These are phyloP conservation scores for Calocybe cyanea DNA, from an alignment of 768 basidiomycete species.

Conservation along the genomic window DNA sequence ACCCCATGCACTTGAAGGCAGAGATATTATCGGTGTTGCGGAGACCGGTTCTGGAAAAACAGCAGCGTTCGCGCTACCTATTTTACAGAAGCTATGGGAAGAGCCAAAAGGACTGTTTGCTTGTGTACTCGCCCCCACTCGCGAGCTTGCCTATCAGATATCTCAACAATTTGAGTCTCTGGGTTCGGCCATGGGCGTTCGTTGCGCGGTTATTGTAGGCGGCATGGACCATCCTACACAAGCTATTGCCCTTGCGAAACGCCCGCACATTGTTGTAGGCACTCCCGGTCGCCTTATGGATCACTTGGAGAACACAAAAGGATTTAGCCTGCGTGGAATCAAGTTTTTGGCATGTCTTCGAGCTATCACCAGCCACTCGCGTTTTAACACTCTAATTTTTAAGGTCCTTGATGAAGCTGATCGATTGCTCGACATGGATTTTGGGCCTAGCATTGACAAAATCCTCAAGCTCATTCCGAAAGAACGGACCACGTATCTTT, in stretches of 20 bases:
- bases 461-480: constrained; percentile 93
- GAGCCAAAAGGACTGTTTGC: constrained; percentile 93
- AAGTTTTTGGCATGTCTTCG: constrained; percentile 74
- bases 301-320: constrained; percentile 96
- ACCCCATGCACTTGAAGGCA: constrained; percentile 84
- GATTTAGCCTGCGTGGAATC: constrained; percentile 80
- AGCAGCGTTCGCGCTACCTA: constrained; percentile 93
- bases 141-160: constrained; percentile 97
- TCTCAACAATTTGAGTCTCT: constrained; percentile 93
- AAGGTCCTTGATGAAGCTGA: constrained; percentile 99
- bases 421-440: constrained; percentile 93
- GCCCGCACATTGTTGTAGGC: constrained; percentile 92
- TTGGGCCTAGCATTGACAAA: constrained; percentile 92
- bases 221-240: constrained; percentile 92
- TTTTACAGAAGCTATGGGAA: constrained; percentile 94
- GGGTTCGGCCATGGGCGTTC: constrained; percentile 89
- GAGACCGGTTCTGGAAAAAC: constrained; percentile 98
- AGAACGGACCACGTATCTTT: constrained; percentile 92
- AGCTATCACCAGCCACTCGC: background rate
- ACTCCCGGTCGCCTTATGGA: constrained; percentile 92
- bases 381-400: constrained; percentile 1
- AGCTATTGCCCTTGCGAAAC: constrained; percentile 87
- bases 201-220: constrained; percentile 90
- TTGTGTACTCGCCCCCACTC: constrained; percentile 93
- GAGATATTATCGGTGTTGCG: constrained; percentile 98